Evolutionary conservation across 768 basidiomycete species (phyloP).

Genomic region (Termitomyces sp.): DNA sequence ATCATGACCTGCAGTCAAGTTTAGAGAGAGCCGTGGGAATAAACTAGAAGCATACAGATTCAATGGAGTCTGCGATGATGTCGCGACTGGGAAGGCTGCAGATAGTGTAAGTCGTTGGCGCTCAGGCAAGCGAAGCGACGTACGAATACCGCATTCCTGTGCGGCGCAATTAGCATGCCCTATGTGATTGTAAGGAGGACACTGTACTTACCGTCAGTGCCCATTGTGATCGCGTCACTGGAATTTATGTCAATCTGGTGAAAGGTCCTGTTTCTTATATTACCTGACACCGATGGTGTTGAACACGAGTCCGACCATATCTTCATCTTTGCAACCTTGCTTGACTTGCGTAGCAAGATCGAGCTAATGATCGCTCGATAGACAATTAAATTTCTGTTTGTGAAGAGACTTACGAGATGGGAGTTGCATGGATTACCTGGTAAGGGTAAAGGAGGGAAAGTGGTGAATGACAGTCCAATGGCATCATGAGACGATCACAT

Average conservation of each 20-base stretch:
- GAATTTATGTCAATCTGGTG: not conserved
- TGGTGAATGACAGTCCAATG: not conserved
- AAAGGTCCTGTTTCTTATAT: conserved; percentile 5
- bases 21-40: conserved; percentile 28
- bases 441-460: not conserved
- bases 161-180: not conserved
- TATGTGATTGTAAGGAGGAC: not conserved
- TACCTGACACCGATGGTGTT: conserved; percentile 85
- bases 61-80: conserved; percentile 86
- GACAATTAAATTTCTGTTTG: not conserved
- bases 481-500: not conserved
- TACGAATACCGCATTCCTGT: conserved; percentile 86
- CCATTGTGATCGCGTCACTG: conserved; percentile 88
- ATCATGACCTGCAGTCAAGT: conserved; percentile 42
- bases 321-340: conserved; percentile 77
- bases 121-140: conserved; percentile 21
- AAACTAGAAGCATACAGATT: conserved; percentile 46
- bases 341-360: conserved; percentile 78
- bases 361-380: conserved; percentile 37
- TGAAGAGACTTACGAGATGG: conserved; percentile 49
- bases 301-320: conserved; percentile 76
- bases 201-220: conserved; percentile 60
- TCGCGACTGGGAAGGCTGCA: conserved; percentile 79
- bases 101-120: not conserved
- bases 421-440: conserved; percentile 83